A percentile compares a stretch with the other conserved stretches of the same genome.
phyloP scores from a whole-genome alignment of 2,329 filamentous ascomycete species.

The Calonectria crousiana region DNA sequence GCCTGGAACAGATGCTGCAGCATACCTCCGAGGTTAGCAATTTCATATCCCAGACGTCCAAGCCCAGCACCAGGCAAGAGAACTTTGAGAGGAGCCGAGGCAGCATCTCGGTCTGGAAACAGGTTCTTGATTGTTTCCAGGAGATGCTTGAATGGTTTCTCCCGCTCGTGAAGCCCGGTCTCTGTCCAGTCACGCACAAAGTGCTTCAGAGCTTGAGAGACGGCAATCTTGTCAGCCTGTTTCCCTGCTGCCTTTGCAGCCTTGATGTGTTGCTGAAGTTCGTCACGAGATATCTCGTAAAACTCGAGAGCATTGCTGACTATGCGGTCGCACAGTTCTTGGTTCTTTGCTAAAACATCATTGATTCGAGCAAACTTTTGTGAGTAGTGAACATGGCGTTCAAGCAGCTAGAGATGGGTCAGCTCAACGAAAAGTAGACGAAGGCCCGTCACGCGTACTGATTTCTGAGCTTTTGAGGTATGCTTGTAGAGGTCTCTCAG shows the following conservation, averaged over 20 bases:
- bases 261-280: constrained; percentile 59
- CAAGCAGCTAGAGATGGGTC: constrained; percentile 57
- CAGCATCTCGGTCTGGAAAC: constrained; percentile 42
- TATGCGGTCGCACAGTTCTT: constrained; percentile 59
- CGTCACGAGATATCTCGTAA: constrained; percentile 57
- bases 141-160: constrained; percentile 56
- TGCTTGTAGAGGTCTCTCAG: constrained; percentile 52
- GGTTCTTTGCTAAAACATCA: constrained; percentile 58
- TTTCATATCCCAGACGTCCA: constrained; percentile 64
- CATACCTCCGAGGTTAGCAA: constrained; percentile 56
- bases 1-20: no score
- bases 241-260: constrained; percentile 52
- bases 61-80: constrained; percentile 67
- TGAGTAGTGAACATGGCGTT: constrained; percentile 68
- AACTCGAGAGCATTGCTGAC: constrained; percentile 58
- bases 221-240: constrained; percentile 59
- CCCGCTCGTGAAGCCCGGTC: constrained; percentile 60
- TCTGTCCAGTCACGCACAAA: constrained; percentile 69
- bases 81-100: constrained; percentile 47
- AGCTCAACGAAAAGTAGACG: background rate
- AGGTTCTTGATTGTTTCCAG: constrained; percentile 47
- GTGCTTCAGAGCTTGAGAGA: constrained; percentile 68
- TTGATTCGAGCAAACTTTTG: constrained; percentile 63
- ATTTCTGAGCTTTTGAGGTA: constrained; percentile 50
- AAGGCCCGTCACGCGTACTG: constrained; percentile 26